Conservation (phyloP, 2,329 filamentous ascomycete species). For the Colletotrichum sp. region DNA sequence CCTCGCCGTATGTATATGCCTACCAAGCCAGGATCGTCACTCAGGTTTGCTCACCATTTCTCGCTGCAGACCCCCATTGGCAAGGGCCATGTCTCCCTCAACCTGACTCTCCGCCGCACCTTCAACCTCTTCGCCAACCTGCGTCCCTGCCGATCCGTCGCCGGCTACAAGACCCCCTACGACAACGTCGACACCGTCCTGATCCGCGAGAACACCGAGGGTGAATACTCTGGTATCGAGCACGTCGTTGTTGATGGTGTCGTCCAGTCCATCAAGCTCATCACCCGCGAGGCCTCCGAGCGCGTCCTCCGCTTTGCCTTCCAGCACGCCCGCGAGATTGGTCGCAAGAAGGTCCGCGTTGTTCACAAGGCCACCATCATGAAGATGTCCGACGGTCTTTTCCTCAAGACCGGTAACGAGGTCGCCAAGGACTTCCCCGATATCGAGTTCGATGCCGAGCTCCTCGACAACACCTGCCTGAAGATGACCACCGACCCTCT, state of each 20-base stretch:
- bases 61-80: slow-evolving; percentile 57
- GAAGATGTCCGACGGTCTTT: slow-evolving; percentile 99
- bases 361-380: slow-evolving; percentile 99
- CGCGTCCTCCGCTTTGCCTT: slow-evolving; percentile 96
- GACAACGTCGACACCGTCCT: slow-evolving; percentile 96
- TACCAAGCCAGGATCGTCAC: too few relatives aligned
- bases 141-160: slow-evolving; percentile 95
- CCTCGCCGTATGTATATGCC: slow-evolving; percentile 73
- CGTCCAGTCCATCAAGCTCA: slow-evolving; percentile 99
- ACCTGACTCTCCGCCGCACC: slow-evolving; percentile 96
- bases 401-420: slow-evolving; percentile 84
- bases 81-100: slow-evolving; percentile 98
- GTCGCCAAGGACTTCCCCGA: slow-evolving; percentile 94
- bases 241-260: slow-evolving; percentile 98
- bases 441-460: slow-evolving; percentile 96
- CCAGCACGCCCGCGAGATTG: slow-evolving; percentile 93
- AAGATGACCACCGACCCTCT: slow-evolving; percentile 97
- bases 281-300: slow-evolving; percentile 93
- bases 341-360: slow-evolving; percentile 94
- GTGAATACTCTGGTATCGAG: slow-evolving; percentile 99
- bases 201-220: slow-evolving; percentile 99
- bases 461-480: slow-evolving; percentile 98
- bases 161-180: slow-evolving; percentile 98
- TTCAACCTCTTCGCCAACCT: slow-evolving; percentile 99
- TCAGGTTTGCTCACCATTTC: slow-evolving; percentile 12